Percentiles rank a stretch among this genome's conserved stretches.
phyloP scores from a whole-genome alignment of 2,329 filamentous ascomycete species.

The Alternaria dauci region DNA sequence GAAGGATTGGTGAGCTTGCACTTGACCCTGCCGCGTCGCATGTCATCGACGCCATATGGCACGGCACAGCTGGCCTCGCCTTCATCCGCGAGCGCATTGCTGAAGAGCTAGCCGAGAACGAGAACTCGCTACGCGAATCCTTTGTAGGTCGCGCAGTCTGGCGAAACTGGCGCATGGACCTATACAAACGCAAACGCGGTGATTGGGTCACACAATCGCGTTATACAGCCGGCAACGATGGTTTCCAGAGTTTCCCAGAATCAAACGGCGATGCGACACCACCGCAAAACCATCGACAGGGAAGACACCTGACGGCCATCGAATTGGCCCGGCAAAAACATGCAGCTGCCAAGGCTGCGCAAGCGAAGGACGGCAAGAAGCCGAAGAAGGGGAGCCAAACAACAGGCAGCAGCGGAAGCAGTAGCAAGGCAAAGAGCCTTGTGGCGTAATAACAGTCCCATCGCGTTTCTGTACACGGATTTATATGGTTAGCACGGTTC shows the following conservation, averaged over 20 bases:
- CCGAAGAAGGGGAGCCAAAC: conserved; percentile 27
- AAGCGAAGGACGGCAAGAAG: conserved; percentile 42
- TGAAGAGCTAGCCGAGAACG: conserved; percentile 67
- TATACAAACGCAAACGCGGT: conserved; percentile 68
- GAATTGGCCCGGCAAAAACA: conserved; percentile 67
- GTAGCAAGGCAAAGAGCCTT: conserved; percentile 36
- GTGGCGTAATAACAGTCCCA: conserved; percentile 31
- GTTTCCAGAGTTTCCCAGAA: conserved; percentile 61
- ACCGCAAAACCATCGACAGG: conserved; percentile 27
- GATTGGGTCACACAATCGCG: conserved; percentile 72
- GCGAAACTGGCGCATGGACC: conserved; percentile 78
- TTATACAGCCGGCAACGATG: conserved; percentile 59
- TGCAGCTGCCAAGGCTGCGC: conserved; percentile 56
- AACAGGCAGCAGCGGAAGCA: conserved; percentile 30
- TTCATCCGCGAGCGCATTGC: conserved; percentile 74
- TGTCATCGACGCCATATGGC: conserved; percentile 72
- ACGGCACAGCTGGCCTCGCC: conserved; percentile 68
- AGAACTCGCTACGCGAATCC: conserved; percentile 69
- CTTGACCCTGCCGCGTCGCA: conserved; percentile 70
- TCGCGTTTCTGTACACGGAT: conserved; percentile 9
- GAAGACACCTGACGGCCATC: conserved; percentile 52
- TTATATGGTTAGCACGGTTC: conserved; percentile 26
- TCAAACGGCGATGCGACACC: conserved; percentile 29
- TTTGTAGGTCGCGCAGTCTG: conserved; percentile 72
- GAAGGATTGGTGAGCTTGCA: conserved; percentile 67